Base-by-base conservation (phyloP, 2,329 filamentous ascomycete species). In the Ophiostoma quercus region DNA sequence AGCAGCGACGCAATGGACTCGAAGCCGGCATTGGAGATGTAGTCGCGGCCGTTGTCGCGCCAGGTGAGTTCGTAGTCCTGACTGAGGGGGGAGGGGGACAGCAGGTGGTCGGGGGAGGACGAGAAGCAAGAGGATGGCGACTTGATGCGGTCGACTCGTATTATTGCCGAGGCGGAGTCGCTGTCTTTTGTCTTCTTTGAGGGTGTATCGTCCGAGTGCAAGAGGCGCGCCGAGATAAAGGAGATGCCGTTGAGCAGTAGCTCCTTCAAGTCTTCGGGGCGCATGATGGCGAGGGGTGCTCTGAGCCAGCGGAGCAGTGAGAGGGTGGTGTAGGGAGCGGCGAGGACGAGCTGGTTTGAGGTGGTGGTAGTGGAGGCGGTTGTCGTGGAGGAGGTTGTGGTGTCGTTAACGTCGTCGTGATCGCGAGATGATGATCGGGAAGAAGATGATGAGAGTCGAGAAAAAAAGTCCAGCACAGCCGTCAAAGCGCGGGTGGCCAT, bases 41-140 rank as follows among this genome's bases (percentile, higher is more conserved):
- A 74, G 2, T 72, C 72, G 29, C 67, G 71, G 12, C 73, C 71
- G 41, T 72, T 70, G 12, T 74, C 70, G 22, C 75, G 70, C 77
- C 77, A 78, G 1, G 70, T 62, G 22, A 76, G 67, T 9, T 74
- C 71, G 62, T 74, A 73, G 68, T 75, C 73, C 1, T 73, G 66
- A 51, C 66, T 66, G 34, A 68, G 54, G 1, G 69, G 47, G 1
- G 67, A 43, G 3, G 47, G 32, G 4, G 63, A 16, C n/a, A 22
- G 19, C 14, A 47, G n/a, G 7, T 12, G 34, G 43, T 47, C 22
- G 12, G 12, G 43, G 8, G 66, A 65, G 4, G 29, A n/a, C 8
- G 60, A 11, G 16, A 39, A 65, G 60, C 34, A 37, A 6, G 62
- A 8, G 34, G 34, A 34, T 2, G 62, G 67, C 5, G 63, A 54